phyloP scores from a whole-genome alignment of 257 asterid genomes.

The Capsicum baccatum region DNA sequence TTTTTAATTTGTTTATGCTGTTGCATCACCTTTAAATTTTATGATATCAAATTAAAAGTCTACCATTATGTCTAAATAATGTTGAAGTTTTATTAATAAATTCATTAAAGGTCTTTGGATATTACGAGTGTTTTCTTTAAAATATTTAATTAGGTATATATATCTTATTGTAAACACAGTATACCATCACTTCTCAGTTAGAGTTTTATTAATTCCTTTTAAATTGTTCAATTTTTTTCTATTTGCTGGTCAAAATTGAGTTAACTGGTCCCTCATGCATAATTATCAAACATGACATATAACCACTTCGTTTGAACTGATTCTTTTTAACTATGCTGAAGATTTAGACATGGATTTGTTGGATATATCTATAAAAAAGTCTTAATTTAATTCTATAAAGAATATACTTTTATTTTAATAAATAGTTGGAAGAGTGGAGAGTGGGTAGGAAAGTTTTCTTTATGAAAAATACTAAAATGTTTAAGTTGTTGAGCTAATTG shows the following conservation, averaged over 20 bases:
- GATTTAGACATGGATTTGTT: not conserved
- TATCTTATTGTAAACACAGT: not conserved
- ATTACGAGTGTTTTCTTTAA: not conserved
- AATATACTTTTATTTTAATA: not conserved
- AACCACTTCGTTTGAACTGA: conserved; percentile 19
- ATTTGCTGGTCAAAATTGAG: conserved; percentile 21
- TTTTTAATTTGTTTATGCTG: not conserved
- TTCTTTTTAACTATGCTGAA: not conserved
- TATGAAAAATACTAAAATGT: not conserved
- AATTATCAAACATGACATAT: conserved; percentile 21
- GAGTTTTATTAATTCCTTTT: not conserved
- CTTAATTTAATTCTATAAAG: not conserved
- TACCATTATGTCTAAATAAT: conserved; percentile 26
- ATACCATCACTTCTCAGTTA: not conserved
- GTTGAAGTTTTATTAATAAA: not conserved
- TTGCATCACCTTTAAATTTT: not conserved
- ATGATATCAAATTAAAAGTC: not conserved
- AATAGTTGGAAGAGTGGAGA: not conserved
- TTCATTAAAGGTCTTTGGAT: not conserved
- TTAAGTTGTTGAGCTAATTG: conserved; percentile 18
- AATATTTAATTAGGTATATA: not conserved
- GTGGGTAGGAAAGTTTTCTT: not conserved
- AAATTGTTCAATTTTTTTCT: not conserved
- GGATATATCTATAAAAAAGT: not conserved
- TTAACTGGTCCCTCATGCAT: not conserved